Evolutionary conservation across 495 filamentous ascomycete species (phyloP), one percentile per base, ranked within the genome.

Genomic region (Aspergillus asperescens): DNA sequence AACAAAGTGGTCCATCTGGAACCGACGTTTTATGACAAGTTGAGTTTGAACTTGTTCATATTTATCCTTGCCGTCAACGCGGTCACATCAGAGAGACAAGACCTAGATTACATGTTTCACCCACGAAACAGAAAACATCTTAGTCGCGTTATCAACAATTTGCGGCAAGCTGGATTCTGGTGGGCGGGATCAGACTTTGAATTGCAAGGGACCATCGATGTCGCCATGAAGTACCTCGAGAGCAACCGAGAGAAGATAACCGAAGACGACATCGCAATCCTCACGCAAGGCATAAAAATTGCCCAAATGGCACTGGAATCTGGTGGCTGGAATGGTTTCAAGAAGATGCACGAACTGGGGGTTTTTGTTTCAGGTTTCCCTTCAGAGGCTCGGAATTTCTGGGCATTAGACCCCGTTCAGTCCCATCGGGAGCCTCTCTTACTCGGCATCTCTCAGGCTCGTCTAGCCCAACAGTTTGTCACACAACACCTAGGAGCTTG

Each of bases 51-150:
- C 59, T 70, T 93, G 2, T 95, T 97, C 61, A 79, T 87, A 2
- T 83, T 89, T 55, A 81, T 83, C 59, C 77, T 96, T 23, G 83
- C 86, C 12, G 82, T 88, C 46, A 97, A 97, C 63, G 82, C 90
- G 1, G 82, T 97, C 6, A 91, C 90, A n/a, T 94, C 89, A 4
- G 87, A 96, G 57, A 75, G 90, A 10, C 77, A 76, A 5, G 92
- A 90, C 58, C 73, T 76, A 25, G 92, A 97, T 61, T 97, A 95
- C 60, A 85, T 97, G 61, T 96, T 95, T 58, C 83, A 95, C 48
- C 76, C 81, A 0, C 79, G 77, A 6, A 91, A 89, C 60, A 66
- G 78, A 20, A 82, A 79, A 34, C 69, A 76, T 43, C 71, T 96
- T 0, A 69, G 79, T 38, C 69, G 80, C 24, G 73, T 92, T 0